phyloP scores from a whole-genome alignment of 2,329 filamentous ascomycete species.

The Cryphonectria japonica region DNA sequence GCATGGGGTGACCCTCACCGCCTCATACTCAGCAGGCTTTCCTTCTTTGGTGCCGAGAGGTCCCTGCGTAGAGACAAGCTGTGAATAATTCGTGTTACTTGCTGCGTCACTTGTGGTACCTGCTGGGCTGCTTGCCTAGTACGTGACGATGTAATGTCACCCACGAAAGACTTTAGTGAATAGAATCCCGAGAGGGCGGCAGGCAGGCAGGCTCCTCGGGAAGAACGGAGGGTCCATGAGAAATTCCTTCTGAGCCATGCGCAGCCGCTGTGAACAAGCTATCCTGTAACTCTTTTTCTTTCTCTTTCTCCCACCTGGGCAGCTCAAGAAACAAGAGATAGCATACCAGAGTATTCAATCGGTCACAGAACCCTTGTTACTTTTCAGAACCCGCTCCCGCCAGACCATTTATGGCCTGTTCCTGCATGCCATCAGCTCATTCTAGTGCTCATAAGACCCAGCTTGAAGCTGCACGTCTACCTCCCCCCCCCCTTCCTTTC shows the following conservation, averaged over 20 bases:
- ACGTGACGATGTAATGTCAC: neutral
- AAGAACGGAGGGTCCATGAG: neutral
- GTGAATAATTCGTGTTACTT: neutral
- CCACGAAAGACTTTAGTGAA: neutral
- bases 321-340: neutral
- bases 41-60: neutral
- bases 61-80: neutral
- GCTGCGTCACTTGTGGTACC: neutral
- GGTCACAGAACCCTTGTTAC: neutral
- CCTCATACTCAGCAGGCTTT: neutral
- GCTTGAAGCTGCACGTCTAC: neutral
- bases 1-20: neutral
- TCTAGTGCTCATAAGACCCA: neutral
- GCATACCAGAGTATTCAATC: neutral
- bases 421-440: neutral
- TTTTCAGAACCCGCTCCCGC: neutral
- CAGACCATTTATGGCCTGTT: neutral
- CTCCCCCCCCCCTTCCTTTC: too few relatives aligned
- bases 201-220: neutral
- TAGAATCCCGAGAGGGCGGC: neutral
- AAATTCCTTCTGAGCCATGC: neutral
- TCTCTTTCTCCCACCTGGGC: neutral
- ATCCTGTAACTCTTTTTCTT: neutral
- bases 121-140: neutral
- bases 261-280: too few relatives aligned